Percentiles rank a stretch among this genome's conserved stretches.
These are phyloP conservation scores for Castanea crenata DNA, from an alignment of 306 rosid genomes.

Conservation along the genomic window DNA sequence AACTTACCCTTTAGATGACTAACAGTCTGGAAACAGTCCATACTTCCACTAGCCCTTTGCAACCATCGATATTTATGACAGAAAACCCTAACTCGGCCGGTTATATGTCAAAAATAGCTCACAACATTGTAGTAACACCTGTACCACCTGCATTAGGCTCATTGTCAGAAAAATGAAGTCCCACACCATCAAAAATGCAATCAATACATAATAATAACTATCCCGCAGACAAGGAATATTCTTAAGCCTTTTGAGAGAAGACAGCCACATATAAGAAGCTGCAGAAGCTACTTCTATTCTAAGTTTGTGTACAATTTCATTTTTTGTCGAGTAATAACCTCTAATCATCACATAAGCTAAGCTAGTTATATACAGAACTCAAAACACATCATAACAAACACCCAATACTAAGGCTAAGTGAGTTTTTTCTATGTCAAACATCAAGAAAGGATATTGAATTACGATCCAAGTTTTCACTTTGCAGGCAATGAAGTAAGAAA, in stretches of 20 bases:
- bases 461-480: not conserved
- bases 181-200: not conserved
- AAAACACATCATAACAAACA: not conserved
- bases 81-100: slow-evolving; percentile 25
- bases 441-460: not conserved
- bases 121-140: slow-evolving; percentile 25
- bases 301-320: not conserved
- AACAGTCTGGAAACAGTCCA: slow-evolving; percentile 60
- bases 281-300: not conserved
- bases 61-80: slow-evolving; percentile 60
- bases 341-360: not conserved
- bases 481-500: not conserved
- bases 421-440: not conserved
- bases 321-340: not conserved
- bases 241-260: slow-evolving; percentile 6
- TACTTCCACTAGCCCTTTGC: slow-evolving; percentile 73
- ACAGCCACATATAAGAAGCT: not conserved
- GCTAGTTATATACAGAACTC: not conserved
- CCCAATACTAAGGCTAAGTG: not conserved
- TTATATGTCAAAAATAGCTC: slow-evolving; percentile 32
- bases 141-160: slow-evolving; percentile 35
- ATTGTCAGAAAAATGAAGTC: slow-evolving; percentile 1
- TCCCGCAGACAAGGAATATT: not conserved
- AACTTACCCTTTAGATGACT: slow-evolving; percentile 49
- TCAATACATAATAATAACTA: not conserved